Evolutionary conservation across 352 stramenopile species (phyloP).

Genomic region (Pythium aristosporum): DNA sequence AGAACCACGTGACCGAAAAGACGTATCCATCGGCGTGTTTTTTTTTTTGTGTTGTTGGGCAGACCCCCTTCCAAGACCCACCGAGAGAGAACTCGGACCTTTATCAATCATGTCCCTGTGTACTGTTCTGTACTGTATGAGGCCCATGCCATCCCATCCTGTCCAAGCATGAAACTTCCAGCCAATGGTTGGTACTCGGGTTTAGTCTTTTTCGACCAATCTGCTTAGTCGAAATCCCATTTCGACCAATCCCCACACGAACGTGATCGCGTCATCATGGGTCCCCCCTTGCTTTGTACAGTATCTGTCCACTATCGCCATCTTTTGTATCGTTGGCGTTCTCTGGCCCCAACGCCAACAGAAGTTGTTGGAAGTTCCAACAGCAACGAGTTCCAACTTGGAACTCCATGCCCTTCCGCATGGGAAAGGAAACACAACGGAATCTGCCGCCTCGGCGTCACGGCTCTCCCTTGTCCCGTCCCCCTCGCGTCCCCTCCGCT

Average conservation of each 20-base stretch:
- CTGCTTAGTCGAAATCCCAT: constrained; percentile 7
- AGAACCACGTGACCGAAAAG: no score
- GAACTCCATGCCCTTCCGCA: constrained; percentile 4
- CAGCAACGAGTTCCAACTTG: no score
- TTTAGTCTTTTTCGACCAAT: constrained; percentile 18
- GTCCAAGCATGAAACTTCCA: neutral
- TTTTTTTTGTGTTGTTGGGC: no score
- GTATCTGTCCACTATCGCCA: neutral
- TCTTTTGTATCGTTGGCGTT: constrained; percentile 20
- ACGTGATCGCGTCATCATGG: constrained; percentile 17
- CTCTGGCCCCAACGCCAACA: neutral
- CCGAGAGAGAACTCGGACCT: neutral
- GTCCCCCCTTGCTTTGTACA: neutral
- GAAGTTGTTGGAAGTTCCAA: no score
- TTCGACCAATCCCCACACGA: constrained; percentile 9
- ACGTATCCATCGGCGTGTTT: no score
- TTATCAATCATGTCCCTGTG: no score
- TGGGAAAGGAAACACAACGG: neutral
- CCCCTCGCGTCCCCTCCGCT: neutral
- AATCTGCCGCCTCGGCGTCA: neutral
- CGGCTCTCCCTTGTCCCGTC: neutral
- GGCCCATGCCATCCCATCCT: no score
- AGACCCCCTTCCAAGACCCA: no score
- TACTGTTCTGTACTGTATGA: no score
- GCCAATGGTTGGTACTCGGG: constrained; percentile 2